Evolutionary conservation across 192 early-diverging fungal species (phyloP).

Genomic region (Chytriomyces sp.): DNA sequence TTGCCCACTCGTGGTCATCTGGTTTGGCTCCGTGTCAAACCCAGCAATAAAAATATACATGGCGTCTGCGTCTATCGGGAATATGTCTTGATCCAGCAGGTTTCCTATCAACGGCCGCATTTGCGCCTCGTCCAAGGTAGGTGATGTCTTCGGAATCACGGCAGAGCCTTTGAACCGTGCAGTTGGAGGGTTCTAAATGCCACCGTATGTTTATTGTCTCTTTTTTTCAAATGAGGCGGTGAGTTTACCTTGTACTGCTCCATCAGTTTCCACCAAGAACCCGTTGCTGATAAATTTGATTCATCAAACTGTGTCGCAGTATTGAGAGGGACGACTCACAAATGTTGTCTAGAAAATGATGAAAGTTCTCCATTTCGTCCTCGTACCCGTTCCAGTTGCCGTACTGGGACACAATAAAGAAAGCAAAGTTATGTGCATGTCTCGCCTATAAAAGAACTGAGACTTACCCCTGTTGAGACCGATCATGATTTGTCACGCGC

Average conservation of each 20-base stretch:
- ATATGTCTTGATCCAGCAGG: slow-evolving; percentile 26
- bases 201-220: background rate
- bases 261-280: slow-evolving; percentile 30
- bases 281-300: slow-evolving; percentile 19
- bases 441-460: background rate
- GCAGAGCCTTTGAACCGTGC: slow-evolving; percentile 27
- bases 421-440: background rate
- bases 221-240: background rate
- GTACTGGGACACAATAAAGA: slow-evolving; percentile 6
- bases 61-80: slow-evolving; percentile 22
- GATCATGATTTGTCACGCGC: background rate
- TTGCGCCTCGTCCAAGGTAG: slow-evolving; percentile 29
- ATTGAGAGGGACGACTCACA: slow-evolving; percentile 3
- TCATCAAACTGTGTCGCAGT: background rate
- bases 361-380: slow-evolving; percentile 20
- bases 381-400: slow-evolving; percentile 35
- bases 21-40: slow-evolving; percentile 15
- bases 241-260: slow-evolving; percentile 19
- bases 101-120: slow-evolving; percentile 17
- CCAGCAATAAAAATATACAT: slow-evolving; percentile 32
- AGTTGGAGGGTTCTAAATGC: slow-evolving; percentile 5
- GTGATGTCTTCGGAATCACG: slow-evolving; percentile 13
- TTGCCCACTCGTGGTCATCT: slow-evolving; percentile 22
- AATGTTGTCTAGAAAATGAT: slow-evolving; percentile 21
- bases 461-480: background rate